phyloP scores from a whole-genome alignment of 352 stramenopile species.

The Peronospora farinosa region DNA sequence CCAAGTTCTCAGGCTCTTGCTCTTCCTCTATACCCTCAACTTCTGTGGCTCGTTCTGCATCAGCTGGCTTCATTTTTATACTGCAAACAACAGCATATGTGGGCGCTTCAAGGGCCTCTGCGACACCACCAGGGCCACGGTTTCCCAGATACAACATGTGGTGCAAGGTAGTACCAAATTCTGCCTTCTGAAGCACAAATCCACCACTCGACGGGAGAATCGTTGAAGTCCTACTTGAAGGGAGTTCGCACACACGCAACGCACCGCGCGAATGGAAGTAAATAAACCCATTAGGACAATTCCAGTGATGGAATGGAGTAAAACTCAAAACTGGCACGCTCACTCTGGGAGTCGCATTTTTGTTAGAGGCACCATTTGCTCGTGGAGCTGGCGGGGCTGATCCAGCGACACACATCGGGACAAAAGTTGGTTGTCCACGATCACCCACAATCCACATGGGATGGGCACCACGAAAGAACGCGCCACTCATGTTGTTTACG shows the following conservation, averaged over 20 bases:
- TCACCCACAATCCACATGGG: slow-evolving; percentile 82
- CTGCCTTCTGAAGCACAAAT: slow-evolving; percentile 75
- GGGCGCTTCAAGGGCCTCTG: slow-evolving; percentile 65
- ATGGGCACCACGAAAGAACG: slow-evolving; percentile 79
- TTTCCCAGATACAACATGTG: slow-evolving; percentile 75
- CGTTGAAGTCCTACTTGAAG: slow-evolving; percentile 63
- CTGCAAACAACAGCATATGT: slow-evolving; percentile 81
- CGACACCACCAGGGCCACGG: slow-evolving; percentile 66
- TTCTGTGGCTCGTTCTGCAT: slow-evolving; percentile 56
- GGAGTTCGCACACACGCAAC: slow-evolving; percentile 75
- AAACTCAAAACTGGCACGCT: slow-evolving; percentile 82
- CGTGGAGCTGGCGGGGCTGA: slow-evolving; percentile 18
- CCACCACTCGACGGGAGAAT: slow-evolving; percentile 62
- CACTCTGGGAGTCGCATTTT: slow-evolving; percentile 30
- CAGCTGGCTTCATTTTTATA: slow-evolving; percentile 38
- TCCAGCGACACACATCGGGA: slow-evolving; percentile 64
- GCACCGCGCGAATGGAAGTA: slow-evolving; percentile 81
- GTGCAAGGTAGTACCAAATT: slow-evolving; percentile 69
- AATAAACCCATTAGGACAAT: slow-evolving; percentile 84
- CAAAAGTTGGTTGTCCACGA: slow-evolving; percentile 54
- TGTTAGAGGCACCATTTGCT: slow-evolving; percentile 18
- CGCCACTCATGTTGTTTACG: slow-evolving; percentile 79
- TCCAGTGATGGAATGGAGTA: slow-evolving; percentile 84
- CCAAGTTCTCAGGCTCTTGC: slow-evolving; percentile 33
- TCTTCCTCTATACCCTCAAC: slow-evolving; percentile 57